A percentile compares a stretch with the other conserved stretches of the same genome.
These are phyloP conservation scores for Pythium dissotocum DNA, from an alignment of 352 stramenopile species.

Conservation along the genomic window DNA sequence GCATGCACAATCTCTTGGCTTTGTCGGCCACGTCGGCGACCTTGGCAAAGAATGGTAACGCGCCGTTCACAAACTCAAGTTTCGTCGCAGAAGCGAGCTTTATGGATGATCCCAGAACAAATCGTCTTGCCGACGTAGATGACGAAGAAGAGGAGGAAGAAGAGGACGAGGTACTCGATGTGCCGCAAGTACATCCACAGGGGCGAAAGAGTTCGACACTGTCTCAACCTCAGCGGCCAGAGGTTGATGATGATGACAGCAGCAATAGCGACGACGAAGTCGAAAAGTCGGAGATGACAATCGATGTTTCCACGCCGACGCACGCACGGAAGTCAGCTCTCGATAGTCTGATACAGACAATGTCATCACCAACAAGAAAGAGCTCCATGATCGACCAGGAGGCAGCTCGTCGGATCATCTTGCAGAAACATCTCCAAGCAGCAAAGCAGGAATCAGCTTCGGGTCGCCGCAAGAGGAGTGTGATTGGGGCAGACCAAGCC, in stretches of 20 bases:
- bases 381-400: slow-evolving; percentile 39
- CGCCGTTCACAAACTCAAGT: slow-evolving; percentile 25
- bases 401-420: slow-evolving; percentile 40
- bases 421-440: slow-evolving; percentile 50
- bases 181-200: background rate
- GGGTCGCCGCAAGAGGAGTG: background rate
- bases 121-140: background rate
- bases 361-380: slow-evolving; percentile 35
- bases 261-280: slow-evolving; percentile 2
- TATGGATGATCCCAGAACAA: background rate
- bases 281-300: background rate
- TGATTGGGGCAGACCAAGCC: slow-evolving; percentile 3
- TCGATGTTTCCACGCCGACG: background rate
- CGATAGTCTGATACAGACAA: slow-evolving; percentile 39
- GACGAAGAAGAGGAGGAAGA: slow-evolving; percentile 25
- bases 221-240: background rate
- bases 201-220: background rate
- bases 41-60: slow-evolving; percentile 16
- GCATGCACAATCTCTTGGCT: slow-evolving; percentile 22
- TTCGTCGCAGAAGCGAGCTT: slow-evolving; percentile 31
- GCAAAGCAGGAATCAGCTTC: background rate
- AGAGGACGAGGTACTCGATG: background rate
- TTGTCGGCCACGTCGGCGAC: slow-evolving; percentile 20
- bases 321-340: slow-evolving; percentile 46
- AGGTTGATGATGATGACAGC: slow-evolving; percentile 18